phyloP scores from a whole-genome alignment of 805 yeast species.

The Zygotorulaspora sp. region DNA sequence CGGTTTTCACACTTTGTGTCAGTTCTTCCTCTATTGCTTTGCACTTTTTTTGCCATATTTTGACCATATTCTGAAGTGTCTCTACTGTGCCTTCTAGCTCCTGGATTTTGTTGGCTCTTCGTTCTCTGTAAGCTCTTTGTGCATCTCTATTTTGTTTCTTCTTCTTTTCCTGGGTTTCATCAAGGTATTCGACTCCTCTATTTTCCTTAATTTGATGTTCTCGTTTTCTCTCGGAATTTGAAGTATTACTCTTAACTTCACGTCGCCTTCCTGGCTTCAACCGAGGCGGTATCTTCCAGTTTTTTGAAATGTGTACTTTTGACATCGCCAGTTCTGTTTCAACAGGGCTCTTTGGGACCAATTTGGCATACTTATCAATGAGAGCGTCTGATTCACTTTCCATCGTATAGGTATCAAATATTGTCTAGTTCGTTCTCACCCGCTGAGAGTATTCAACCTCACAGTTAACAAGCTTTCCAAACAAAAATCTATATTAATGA shows the following conservation, averaged over 20 bases:
- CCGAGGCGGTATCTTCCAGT: constrained; percentile 77
- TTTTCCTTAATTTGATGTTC: constrained; percentile 1
- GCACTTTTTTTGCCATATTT: constrained; percentile 60
- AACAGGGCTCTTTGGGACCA: constrained; percentile 12
- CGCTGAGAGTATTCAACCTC: no score
- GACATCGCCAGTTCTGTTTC: constrained; percentile 14
- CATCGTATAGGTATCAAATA: no score
- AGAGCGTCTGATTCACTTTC: constrained; percentile 3
- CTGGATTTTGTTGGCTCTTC: constrained; percentile 75
- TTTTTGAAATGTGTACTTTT: constrained; percentile 43
- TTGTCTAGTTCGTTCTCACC: no score
- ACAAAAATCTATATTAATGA: no score
- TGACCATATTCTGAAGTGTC: constrained; percentile 41
- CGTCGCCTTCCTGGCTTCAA: constrained; percentile 70
- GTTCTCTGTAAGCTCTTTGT: constrained; percentile 83
- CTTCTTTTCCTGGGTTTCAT: constrained; percentile 50
- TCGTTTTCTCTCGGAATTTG: background rate
- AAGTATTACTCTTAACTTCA: constrained; percentile 10
- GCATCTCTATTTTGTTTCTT: constrained; percentile 95
- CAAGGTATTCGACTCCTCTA: constrained; percentile 4
- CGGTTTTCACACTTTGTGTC: background rate
- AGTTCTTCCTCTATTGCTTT: constrained; percentile 15
- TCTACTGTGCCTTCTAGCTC: constrained; percentile 56
- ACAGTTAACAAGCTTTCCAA: no score
- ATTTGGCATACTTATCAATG: constrained; percentile 10